These are phyloP conservation scores for Allium fistulosum DNA, from an alignment of 106 monocot species.

Conservation along the genomic window DNA sequence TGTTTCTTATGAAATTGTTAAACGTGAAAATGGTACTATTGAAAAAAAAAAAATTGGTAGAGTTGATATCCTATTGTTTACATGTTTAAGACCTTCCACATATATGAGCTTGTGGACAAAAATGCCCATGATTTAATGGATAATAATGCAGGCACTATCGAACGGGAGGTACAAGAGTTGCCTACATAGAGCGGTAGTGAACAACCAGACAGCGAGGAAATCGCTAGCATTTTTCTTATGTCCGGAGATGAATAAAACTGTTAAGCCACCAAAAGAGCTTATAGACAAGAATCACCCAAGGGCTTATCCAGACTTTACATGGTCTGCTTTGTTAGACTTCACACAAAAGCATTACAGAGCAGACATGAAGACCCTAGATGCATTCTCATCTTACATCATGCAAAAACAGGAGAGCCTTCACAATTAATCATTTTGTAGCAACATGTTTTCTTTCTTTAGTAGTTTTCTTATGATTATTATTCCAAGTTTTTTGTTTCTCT, in stretches of 20 bases:
- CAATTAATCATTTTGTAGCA: background rate
- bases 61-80: too few species aligned
- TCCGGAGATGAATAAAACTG: slow-evolving; percentile 50
- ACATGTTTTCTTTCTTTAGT: background rate
- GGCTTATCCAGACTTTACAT: slow-evolving; percentile 89
- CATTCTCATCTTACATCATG: slow-evolving; percentile 60
- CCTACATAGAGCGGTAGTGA: slow-evolving; percentile 88
- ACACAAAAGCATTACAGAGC: slow-evolving; percentile 91
- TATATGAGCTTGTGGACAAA: too few species aligned
- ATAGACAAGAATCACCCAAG: slow-evolving; percentile 40
- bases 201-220: slow-evolving; percentile 42
- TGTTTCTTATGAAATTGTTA: too few species aligned
- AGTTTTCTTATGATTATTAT: background rate
- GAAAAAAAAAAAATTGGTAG: too few species aligned
- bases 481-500: background rate
- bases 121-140: background rate
- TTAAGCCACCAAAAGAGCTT: slow-evolving; percentile 43
- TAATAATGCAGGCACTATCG: slow-evolving; percentile 56
- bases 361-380: slow-evolving; percentile 70
- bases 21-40: too few species aligned
- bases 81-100: too few species aligned
- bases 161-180: slow-evolving; percentile 89
- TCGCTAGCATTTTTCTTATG: slow-evolving; percentile 89
- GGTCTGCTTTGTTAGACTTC: slow-evolving; percentile 79
- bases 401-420: background rate